Evolutionary conservation across 176 grass and related monocot species (phyloP), one percentile per base, ranked within the genome.

Genomic region (Oryza nivara): DNA sequence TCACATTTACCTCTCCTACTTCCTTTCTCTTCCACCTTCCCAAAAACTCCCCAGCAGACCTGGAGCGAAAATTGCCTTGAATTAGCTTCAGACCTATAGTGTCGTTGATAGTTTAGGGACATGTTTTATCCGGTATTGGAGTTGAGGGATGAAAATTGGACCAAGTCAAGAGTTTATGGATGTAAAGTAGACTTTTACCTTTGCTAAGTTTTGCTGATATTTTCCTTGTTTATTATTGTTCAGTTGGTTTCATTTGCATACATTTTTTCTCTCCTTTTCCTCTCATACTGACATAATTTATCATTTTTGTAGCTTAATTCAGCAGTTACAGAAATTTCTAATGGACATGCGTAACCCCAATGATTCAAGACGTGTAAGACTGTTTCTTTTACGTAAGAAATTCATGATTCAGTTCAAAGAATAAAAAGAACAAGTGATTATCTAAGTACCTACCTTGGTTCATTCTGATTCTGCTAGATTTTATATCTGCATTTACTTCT

Each of bases 351-450:
- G 41, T 30, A 79, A 81, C 9, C 34, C 77, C 72, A 76, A 83
- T 60, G 91, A 94, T 83, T 52, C 93, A 81, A 94, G 88, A 92
- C 90, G 88, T 75, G 93, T 99, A 94, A 88, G 82, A 89, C 88
- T 34, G 22, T 67, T 66, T 26, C 45, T 74, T n/a, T 26, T 78
- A 74, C 7, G 1, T 80, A 72, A 65, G 11, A 46, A 54, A 65
- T 80, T 28, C 32, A 22, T 4, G 58, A 23, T 63, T 63, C 58
- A 63, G 20, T 63, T 63, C 19, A 60, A 60, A n/a, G n/a, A 60
- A 60, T 3, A 28, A 9, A 60, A 22, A 63, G 22, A 63, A 63
- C 1, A 63, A 0, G 58, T 22, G 48, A 69, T 82, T 44, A 44
- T 71, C 3, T 60, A 34, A 72, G 41, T n/a, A 47, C 13, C 14